Base-by-base conservation (phyloP, 2,329 filamentous ascomycete genomes). In the Pseudogymnoascus sp. region DNA sequence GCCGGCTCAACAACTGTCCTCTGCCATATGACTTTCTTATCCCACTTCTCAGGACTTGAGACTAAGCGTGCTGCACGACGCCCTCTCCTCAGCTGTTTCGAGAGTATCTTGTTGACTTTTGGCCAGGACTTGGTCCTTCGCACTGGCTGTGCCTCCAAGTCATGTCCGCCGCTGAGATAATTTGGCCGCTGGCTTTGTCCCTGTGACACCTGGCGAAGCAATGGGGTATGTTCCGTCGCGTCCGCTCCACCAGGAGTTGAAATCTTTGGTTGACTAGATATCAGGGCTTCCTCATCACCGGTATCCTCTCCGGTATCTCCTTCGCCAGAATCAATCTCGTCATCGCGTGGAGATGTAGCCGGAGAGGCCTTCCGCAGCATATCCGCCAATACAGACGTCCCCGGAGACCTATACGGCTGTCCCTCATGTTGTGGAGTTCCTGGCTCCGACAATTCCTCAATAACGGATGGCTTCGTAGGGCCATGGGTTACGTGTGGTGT, bases 11-110 rank as follows among this genome's bases (percentile, higher is more conserved):
- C 73, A 2, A 95, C 74, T 0, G 79, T 80, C 47, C 82, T 81
- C 38, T 83, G 73, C 79, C 86, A 87, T 6, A 96, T 77, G 0
- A 80, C 76, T 66, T 80, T 81, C 61, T 77, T 79, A 71, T 93
- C 79, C 89, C 92, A 97, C 20, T 78, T 79, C 66, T 87, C 88
- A 0, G 89, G 88, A 67, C 85, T 84, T 2, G 78, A 71, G 5
- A 82, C 68, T 66, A 39, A 68, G 60, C 47, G 65, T 60, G 63
- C 68, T 64, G 61, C 61, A 22, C 63, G 36, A 0, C 63, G 36
- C 2, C 66, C 67, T 61, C 64, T 66, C 28, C 67, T 63, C 58
- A 57, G 62, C 3, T 69, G 67, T 62, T 65, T 66, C 22, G 35
- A 38, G 14, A 68, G 11, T 14, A 67, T 43, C 53, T 67, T 68